Evolutionary conservation across 345 rosid genomes (phyloP), one percentile per base, ranked within the genome.

Genomic region (Euphorbia lathyris): DNA sequence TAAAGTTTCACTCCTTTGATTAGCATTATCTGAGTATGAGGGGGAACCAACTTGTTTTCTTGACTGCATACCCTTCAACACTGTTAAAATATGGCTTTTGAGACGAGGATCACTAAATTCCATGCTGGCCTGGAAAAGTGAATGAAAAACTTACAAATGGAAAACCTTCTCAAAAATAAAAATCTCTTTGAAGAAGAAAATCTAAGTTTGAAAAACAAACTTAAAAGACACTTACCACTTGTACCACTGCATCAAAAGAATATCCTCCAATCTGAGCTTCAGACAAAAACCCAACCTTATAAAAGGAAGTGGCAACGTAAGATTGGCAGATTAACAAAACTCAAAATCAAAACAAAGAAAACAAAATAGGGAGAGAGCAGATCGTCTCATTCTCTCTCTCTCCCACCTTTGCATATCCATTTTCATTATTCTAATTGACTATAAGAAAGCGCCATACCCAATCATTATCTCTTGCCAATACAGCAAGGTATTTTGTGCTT

Each of bases 251-350:
- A 74, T 95, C 96, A 78, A 85, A 92, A 77, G 92, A 86, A 76
- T 84, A 92, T 64, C 93, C 99, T 80, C 99, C 99, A 74, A 83
- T 79, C 74, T 95, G 97, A 83, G 99, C 97, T 84, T 95, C 99
- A 68, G 86, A 83, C 71, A 95, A 77, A 84, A 90, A 95, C 69
- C 99, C 99, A 74, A 95, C 97, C 99, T 95, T 80, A 64, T 71
- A 76, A 65, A 83, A 78, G n/a, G 63, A 81, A 74, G 27, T 32
- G 52, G 36, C 23, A 76, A 68, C 27, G 48, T 84, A 36, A 79
- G 80, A 70, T 69, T 50, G 55, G 56, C 52, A 58, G 55, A 45
- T 56, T 66, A 47, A 65, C 51, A 78, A 65, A 29, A 20, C 34
- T 12, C 65, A 53, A 26, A 61, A 57, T 42, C 53, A 57, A 72